A percentile compares a stretch with the other conserved stretches of the same genome.
Conservation (phyloP, 1,284 basidiomycete genomes). For the Phlebopus sp. region DNA sequence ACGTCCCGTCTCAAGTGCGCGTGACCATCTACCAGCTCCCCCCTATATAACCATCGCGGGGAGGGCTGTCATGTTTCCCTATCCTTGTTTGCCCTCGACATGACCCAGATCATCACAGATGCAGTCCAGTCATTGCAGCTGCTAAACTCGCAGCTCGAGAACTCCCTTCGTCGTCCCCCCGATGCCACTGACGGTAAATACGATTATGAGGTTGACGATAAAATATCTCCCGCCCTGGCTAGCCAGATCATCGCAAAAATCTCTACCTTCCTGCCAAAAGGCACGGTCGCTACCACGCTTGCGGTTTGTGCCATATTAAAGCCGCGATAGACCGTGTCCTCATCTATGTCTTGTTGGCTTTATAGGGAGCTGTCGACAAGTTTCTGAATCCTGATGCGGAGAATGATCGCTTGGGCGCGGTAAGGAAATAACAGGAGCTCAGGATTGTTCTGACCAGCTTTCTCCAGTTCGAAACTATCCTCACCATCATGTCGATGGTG, state of each 20-base stretch:
- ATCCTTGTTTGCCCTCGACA: too few relatives aligned
- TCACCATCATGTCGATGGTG: constrained; percentile 33
- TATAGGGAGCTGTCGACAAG: constrained; percentile 19
- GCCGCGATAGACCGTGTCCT: too few relatives aligned
- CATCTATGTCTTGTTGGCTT: not conserved
- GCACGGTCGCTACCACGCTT: not conserved
- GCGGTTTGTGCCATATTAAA: too few relatives aligned
- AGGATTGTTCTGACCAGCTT: not conserved
- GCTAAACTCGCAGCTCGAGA: too few relatives aligned
- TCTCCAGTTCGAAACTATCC: constrained; percentile 29
- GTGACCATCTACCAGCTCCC: too few relatives aligned
- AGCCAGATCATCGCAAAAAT: not conserved
- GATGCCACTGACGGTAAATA: constrained; percentile 16
- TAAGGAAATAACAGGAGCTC: constrained; percentile 12
- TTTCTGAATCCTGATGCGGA: constrained; percentile 31
- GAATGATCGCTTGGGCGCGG: constrained; percentile 36
- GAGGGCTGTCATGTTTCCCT: too few relatives aligned
- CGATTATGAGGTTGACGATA: constrained; percentile 12
- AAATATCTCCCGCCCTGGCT: not conserved
- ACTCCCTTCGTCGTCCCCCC: constrained; percentile 1
- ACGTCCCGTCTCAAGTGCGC: too few relatives aligned
- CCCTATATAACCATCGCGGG: too few relatives aligned
- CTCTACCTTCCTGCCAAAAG: not conserved
- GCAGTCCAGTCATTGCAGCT: too few relatives aligned
- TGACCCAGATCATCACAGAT: too few relatives aligned